phyloP scores from a whole-genome alignment of 441 rosid genomes.

The Macaranga tanarius region DNA sequence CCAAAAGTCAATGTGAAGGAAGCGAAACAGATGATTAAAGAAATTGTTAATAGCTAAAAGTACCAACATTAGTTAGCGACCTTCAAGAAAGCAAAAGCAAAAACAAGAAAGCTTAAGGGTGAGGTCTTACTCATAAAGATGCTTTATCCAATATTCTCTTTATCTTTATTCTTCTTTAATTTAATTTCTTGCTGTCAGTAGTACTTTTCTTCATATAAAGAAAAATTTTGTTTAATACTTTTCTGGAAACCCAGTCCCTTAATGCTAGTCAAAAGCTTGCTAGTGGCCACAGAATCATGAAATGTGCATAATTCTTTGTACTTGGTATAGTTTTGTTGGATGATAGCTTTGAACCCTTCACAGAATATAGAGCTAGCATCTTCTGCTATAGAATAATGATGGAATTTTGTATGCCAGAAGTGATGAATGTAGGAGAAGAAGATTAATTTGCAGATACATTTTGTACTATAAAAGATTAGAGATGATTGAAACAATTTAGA shows the following conservation, averaged over 20 bases:
- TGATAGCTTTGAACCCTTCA: conserved; percentile 2
- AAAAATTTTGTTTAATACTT: conserved; percentile 9
- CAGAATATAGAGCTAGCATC: not conserved
- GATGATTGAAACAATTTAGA: not conserved
- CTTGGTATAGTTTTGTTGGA: not conserved
- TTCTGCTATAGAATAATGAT: conserved; percentile 1
- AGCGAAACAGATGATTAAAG: not conserved
- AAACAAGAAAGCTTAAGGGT: conserved; percentile 24
- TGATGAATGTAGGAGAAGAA: not conserved
- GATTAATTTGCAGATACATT: not conserved
- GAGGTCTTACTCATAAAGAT: conserved; percentile 37
- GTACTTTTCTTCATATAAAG: conserved; percentile 11
- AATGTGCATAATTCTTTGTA: not conserved
- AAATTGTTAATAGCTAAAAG: conserved; percentile 17
- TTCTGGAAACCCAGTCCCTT: not conserved
- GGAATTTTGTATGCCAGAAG: not conserved
- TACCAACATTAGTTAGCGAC: conserved; percentile 11
- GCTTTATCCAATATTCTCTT: conserved; percentile 39
- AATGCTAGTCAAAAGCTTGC: conserved; percentile 12
- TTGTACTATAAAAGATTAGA: not conserved
- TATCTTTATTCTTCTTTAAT: conserved; percentile 36
- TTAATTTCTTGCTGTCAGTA: conserved; percentile 15
- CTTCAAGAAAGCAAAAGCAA: conserved; percentile 25
- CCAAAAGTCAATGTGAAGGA: conserved; percentile 17
- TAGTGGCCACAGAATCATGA: not conserved